Conservation (phyloP, 805 yeast species). For the Saturnispora quitensis region DNA sequence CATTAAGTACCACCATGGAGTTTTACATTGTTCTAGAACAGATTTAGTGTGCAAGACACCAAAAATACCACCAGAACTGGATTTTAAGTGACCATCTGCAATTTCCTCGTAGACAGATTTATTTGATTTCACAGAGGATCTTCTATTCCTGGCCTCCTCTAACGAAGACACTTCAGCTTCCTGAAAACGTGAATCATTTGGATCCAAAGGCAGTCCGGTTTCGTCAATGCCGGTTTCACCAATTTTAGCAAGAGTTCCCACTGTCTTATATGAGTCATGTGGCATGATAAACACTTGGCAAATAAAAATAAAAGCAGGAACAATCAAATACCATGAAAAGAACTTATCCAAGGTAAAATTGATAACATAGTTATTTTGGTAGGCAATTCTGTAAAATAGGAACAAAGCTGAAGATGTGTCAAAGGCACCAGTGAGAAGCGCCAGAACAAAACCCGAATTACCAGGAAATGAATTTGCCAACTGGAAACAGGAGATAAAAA, state of each 20-base stretch:
- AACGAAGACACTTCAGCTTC: conserved; percentile 13
- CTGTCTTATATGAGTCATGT: conserved; percentile 58
- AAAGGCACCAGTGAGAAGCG: conserved; percentile 86
- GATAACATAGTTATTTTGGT: conserved; percentile 34
- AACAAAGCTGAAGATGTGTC: conserved; percentile 90
- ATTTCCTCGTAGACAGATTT: conserved; percentile 60
- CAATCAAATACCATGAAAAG: conserved; percentile 57
- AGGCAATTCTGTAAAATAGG: conserved; percentile 58
- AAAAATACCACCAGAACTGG: conserved; percentile 57
- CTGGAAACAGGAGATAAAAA: conserved; percentile 83
- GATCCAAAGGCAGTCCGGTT: conserved; percentile 47
- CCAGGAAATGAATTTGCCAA: conserved; percentile 80
- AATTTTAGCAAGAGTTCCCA: conserved; percentile 57
- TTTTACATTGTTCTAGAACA: conserved; percentile 31
- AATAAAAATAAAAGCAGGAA: conserved; percentile 66
- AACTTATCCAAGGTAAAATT: conserved; percentile 44
- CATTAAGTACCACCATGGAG: conserved; percentile 76
- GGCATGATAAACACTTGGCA: conserved; percentile 84
- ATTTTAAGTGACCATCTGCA: conserved; percentile 46
- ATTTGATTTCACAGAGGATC: conserved; percentile 28
- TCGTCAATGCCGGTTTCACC: conserved; percentile 70
- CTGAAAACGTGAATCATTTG: conserved; percentile 31
- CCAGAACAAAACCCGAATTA: conserved; percentile 71
- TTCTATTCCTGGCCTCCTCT: conserved; percentile 22
- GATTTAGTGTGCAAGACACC: conserved; percentile 66